Evolutionary conservation across 192 early-diverging fungal genomes (phyloP).

Genomic region (Dispira simplex): DNA sequence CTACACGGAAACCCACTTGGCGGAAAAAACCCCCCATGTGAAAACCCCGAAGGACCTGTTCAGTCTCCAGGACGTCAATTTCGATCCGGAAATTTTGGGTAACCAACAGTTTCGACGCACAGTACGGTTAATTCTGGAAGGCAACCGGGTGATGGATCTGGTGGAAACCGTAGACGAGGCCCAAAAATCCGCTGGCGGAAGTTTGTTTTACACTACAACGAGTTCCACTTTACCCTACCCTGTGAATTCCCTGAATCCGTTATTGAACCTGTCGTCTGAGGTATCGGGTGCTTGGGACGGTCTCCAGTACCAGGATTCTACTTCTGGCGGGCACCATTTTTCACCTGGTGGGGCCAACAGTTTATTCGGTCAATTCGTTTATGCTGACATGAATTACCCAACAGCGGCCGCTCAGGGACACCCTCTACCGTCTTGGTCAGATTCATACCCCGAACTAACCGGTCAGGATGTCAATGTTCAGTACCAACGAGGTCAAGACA

Average conservation of each 20-base stretch:
- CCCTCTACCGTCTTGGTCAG: too few relatives aligned
- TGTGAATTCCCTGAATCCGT: background rate
- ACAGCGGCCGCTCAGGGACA: too few relatives aligned
- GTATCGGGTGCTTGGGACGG: too few relatives aligned
- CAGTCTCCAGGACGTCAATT: background rate
- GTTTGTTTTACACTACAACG: background rate
- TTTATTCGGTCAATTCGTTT: too few relatives aligned
- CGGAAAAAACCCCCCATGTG: background rate
- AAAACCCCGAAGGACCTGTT: conserved; percentile 1
- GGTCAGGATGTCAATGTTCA: too few relatives aligned
- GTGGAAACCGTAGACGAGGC: background rate
- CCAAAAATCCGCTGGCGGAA: background rate
- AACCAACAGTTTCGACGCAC: background rate
- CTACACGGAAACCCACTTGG: background rate
- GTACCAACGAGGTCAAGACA: too few relatives aligned
- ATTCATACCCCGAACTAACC: too few relatives aligned
- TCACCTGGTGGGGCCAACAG: too few relatives aligned
- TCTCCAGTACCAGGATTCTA: too few relatives aligned
- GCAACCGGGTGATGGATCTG: background rate
- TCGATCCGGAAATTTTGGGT: background rate
- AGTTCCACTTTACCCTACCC: background rate
- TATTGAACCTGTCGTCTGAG: too few relatives aligned
- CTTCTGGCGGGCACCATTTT: too few relatives aligned
- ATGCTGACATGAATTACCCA: too few relatives aligned
- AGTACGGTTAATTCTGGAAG: background rate